These are phyloP conservation scores for Pyrus communis DNA, from an alignment of 306 rosid genomes.

Conservation along the genomic window DNA sequence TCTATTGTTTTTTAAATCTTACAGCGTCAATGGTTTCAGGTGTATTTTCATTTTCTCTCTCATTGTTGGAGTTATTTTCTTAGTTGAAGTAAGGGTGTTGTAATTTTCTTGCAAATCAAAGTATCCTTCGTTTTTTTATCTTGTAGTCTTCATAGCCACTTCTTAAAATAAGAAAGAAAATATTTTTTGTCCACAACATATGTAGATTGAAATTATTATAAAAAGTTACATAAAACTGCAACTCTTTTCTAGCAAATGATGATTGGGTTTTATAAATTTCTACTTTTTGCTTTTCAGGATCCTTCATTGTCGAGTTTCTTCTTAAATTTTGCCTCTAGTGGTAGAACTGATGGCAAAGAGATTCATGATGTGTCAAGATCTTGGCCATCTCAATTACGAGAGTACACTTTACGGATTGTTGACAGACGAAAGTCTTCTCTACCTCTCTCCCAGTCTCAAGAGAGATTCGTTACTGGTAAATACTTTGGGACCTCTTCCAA, in stretches of 20 bases:
- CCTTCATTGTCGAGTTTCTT: conserved; percentile 45
- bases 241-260: conserved; percentile 14
- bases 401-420: conserved; percentile 50
- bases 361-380: conserved; percentile 32
- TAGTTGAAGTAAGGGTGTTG: not conserved
- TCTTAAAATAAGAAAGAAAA: not conserved
- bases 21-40: conserved; percentile 72
- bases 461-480: conserved; percentile 61
- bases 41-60: conserved; percentile 15
- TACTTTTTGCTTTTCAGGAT: conserved; percentile 50
- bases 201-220: not conserved
- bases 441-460: conserved; percentile 50
- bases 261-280: conserved; percentile 5
- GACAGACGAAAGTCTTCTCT: conserved; percentile 52
- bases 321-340: conserved; percentile 37
- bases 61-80: not conserved
- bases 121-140: not conserved
- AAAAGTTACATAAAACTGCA: not conserved
- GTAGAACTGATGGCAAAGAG: conserved; percentile 25
- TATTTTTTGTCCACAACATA: not conserved
- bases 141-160: not conserved
- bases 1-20: conserved; percentile 50
- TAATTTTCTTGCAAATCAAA: not conserved
- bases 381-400: conserved; percentile 65
- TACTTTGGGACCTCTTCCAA: not conserved